These are phyloP conservation scores for Blastobotrys arbuscula DNA, from an alignment of 1,139 yeast species.

Conservation along the genomic window DNA sequence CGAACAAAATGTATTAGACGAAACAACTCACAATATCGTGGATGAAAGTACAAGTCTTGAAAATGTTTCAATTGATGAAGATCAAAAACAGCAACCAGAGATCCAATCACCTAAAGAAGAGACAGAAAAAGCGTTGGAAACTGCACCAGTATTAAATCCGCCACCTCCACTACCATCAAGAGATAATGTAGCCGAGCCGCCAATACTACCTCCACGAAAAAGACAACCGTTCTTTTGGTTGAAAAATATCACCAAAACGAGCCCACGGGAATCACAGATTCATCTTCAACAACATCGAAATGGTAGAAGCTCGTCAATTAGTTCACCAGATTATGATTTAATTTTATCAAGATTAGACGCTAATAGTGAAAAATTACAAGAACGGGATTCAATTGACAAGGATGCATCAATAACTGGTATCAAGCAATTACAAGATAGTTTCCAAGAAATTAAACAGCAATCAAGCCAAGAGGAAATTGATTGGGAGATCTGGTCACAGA, in stretches of 20 bases:
- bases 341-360: conserved; percentile 45
- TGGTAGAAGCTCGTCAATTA: conserved; percentile 11
- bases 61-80: background rate
- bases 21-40: background rate
- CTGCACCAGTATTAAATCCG: background rate
- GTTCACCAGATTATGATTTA: conserved; percentile 39
- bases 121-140: background rate
- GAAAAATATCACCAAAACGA: conserved; percentile 12
- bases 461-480: conserved; percentile 39
- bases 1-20: background rate
- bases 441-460: conserved; percentile 39
- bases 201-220: conserved; percentile 32
- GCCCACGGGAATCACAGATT: conserved; percentile 2
- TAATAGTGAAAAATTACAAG: conserved; percentile 42
- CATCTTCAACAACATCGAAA: conserved; percentile 13
- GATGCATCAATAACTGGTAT: conserved; percentile 57
- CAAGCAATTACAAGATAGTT: conserved; percentile 55
- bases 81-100: background rate
- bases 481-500: conserved; percentile 87
- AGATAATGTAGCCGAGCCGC: conserved; percentile 15
- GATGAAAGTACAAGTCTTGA: background rate
- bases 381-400: conserved; percentile 32
- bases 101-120: background rate
- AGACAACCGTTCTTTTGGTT: conserved; percentile 34
- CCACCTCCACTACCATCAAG: conserved; percentile 18